Evolutionary conservation across 2,329 filamentous ascomycete species (phyloP).

Genomic region (Penicillium expansum): DNA sequence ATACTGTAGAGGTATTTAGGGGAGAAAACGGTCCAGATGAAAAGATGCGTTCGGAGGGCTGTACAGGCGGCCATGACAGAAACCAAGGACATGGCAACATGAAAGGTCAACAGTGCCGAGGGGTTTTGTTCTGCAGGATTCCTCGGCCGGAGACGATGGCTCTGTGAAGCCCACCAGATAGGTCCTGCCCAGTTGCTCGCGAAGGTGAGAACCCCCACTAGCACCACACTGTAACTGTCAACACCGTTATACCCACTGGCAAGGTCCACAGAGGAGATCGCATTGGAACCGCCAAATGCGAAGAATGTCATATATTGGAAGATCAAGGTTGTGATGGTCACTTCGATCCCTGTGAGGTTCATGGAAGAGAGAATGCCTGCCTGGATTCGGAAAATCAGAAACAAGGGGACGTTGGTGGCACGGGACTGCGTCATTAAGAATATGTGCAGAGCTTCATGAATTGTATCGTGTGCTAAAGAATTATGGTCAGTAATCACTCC

Average conservation of each 20-base stretch:
- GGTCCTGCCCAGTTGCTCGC: constrained; percentile 87
- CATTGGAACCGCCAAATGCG: constrained; percentile 83
- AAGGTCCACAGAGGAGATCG: constrained; percentile 92
- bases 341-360: constrained; percentile 50
- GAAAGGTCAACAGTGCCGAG: constrained; percentile 65
- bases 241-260: constrained; percentile 95
- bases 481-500: constrained; percentile 9
- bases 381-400: constrained; percentile 69
- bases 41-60: constrained; percentile 78
- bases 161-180: constrained; percentile 77
- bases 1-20: constrained; percentile 93
- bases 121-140: constrained; percentile 42
- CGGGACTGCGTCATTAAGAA: constrained; percentile 85
- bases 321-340: constrained; percentile 69
- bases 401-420: constrained; percentile 78
- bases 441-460: constrained; percentile 69
- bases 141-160: constrained; percentile 34
- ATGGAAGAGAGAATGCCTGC: constrained; percentile 52
- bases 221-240: constrained; percentile 71
- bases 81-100: constrained; percentile 61
- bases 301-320: constrained; percentile 85
- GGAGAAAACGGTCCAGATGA: constrained; percentile 98
- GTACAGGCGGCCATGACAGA: constrained; percentile 89
- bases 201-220: constrained; percentile 81
- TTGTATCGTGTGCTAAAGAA: constrained; percentile 21